Conservation (phyloP, 805 yeast genomes). For the Monosporozyma aquatica region DNA sequence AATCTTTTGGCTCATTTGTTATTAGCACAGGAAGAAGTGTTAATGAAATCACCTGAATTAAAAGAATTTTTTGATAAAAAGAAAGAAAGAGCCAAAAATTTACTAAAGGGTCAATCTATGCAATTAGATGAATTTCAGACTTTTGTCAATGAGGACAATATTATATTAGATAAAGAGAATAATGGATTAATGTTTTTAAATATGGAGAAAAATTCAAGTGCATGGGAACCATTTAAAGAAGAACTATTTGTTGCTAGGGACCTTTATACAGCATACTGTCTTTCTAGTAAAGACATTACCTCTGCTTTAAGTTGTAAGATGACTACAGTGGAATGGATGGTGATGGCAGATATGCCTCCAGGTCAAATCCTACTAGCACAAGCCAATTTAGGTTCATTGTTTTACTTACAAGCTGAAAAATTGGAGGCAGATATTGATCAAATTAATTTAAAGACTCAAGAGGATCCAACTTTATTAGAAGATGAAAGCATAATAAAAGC, state of each 20-base stretch:
- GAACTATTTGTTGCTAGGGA: slow-evolving; percentile 76
- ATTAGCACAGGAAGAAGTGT: slow-evolving; percentile 58
- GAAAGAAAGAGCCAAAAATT: slow-evolving; percentile 19
- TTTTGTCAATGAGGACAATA: slow-evolving; percentile 21
- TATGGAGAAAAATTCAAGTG: slow-evolving; percentile 35
- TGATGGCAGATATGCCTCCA: slow-evolving; percentile 57
- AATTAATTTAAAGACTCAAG: slow-evolving; percentile 22
- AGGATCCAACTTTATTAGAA: slow-evolving; percentile 14
- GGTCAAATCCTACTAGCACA: slow-evolving; percentile 56
- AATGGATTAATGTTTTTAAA: slow-evolving; percentile 26
- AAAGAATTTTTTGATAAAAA: slow-evolving; percentile 27
- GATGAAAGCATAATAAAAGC: slow-evolving; percentile 21
- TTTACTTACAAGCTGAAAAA: slow-evolving; percentile 59
- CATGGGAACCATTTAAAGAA: slow-evolving; percentile 67
- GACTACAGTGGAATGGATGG: slow-evolving; percentile 62
- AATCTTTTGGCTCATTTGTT: slow-evolving; percentile 53
- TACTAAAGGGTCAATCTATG: slow-evolving; percentile 12
- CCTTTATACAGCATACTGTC: slow-evolving; percentile 58
- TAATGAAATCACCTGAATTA: slow-evolving; percentile 33
- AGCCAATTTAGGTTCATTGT: slow-evolving; percentile 60
- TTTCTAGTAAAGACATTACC: slow-evolving; percentile 58
- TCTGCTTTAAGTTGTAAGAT: slow-evolving; percentile 53
- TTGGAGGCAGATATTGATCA: slow-evolving; percentile 40
- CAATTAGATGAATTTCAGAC: slow-evolving; percentile 19
- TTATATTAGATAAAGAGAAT: slow-evolving; percentile 21